Evolutionary conservation across 139 green algal species (phyloP).

Genomic region (Eudorina sp.): DNA sequence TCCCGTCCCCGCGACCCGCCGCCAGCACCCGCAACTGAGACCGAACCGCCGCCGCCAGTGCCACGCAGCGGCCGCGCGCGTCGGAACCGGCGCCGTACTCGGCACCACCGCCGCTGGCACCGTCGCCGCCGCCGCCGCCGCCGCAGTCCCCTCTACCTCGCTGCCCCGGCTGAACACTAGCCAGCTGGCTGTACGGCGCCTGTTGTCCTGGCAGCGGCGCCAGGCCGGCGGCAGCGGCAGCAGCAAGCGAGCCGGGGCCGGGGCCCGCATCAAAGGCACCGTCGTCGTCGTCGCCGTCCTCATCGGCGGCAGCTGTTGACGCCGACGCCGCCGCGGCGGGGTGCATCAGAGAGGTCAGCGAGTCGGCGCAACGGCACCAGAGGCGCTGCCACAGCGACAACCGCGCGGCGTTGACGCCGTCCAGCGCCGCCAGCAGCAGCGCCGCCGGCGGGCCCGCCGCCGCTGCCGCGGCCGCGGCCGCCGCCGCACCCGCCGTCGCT

Average conservation of each 20-base stretch:
- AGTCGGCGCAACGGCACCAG: conserved; percentile 13
- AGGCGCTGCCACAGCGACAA: conserved; percentile 39
- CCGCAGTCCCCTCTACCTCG: neutral
- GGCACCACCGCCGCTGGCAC: neutral
- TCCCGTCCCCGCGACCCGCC: conserved; percentile 35
- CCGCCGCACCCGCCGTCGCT: neutral
- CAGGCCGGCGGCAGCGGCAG: neutral
- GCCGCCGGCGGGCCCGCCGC: neutral
- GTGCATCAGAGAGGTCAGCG: neutral
- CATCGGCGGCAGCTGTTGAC: neutral
- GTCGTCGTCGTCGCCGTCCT: neutral
- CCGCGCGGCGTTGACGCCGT: neutral
- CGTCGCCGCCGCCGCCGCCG: neutral
- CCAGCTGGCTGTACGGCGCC: neutral
- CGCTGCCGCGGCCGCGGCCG: neutral
- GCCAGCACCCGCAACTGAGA: conserved; percentile 9
- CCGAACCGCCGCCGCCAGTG: neutral
- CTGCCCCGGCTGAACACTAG: neutral
- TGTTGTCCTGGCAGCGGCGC: neutral
- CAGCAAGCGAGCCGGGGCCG: neutral
- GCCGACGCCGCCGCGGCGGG: neutral
- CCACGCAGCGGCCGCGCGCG: neutral
- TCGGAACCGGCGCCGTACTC: no score
- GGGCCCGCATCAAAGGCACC: neutral
- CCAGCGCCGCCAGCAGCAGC: neutral